These are phyloP conservation scores for Puccinia coronata DNA, from an alignment of 1,284 basidiomycete genomes.

Conservation along the genomic window DNA sequence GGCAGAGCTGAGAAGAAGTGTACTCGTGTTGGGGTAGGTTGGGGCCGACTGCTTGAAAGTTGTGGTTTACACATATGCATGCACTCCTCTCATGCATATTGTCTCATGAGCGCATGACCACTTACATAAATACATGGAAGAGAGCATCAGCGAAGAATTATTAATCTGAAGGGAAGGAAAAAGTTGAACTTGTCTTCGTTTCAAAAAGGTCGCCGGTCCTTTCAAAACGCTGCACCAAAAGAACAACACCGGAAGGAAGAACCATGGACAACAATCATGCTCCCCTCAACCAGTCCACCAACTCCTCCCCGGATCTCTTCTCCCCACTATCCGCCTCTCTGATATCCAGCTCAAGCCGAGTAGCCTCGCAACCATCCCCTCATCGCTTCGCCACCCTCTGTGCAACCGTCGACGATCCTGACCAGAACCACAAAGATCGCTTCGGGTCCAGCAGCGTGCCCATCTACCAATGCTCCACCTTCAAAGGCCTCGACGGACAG, in stretches of 20 bases:
- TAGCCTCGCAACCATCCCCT: neutral
- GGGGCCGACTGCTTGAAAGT: too few species aligned
- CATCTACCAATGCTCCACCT: constrained; percentile 97
- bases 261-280: neutral
- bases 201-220: constrained; percentile 41
- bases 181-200: neutral
- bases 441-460: constrained; percentile 90
- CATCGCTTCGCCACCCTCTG: constrained; percentile 72
- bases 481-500: constrained; percentile 87
- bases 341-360: neutral
- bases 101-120: too few species aligned
- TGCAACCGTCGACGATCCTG: constrained; percentile 78
- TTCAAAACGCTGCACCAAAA: constrained; percentile 36
- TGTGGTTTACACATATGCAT: too few species aligned
- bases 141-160: too few species aligned
- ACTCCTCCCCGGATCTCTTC: neutral
- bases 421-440: constrained; percentile 84
- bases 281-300: neutral
- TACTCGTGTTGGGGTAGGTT: too few species aligned
- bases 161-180: neutral
- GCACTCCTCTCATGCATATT: too few species aligned
- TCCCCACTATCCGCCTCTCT: constrained; percentile 14
- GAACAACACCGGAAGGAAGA: neutral
- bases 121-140: too few species aligned
- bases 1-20: too few species aligned